Evolutionary conservation across 805 yeast genomes (phyloP), one percentile per base, ranked within the genome.

Genomic region (Pichia pseudocactophila): DNA sequence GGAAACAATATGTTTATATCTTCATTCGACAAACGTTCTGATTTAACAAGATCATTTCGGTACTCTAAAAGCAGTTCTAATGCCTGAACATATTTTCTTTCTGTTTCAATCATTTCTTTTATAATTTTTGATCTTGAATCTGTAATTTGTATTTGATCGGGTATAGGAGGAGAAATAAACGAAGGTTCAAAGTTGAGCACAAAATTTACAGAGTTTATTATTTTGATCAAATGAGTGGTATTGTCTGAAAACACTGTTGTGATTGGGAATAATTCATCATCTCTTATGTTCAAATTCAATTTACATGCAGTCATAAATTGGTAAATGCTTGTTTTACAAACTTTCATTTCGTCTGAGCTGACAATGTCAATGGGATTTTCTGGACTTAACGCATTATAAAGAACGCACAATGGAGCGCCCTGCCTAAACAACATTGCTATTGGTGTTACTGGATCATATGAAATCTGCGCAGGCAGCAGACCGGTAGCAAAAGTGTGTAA

Each of bases 381-480:
- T 2, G 81, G 80, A 28, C 57, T 58, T 17, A 87, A 71, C 12
- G 78, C 68, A 62, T 92, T 90, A 68, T 82, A 86, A 7, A 90
- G 66, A 34, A 86, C 74, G 61, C 97, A 89, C 34, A 92, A 67
- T 4, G 97, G 95, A 2, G 94, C 81, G 10, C 97, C 98, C 55
- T 84, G 87, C 54, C 90, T 94, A 55, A 92, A 80, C 28, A 92
- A 66, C 50, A 86, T 80, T 78, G 96, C 84, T 34, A 92, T 59
- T 48, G 87, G 89, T 2, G 96, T 87, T 2, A 85, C 97, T 3
- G 97, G 97, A 59, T 92, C 99, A 55, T 85, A 82, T 49, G 74
- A 73, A 46, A 74, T 71, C 49, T 74, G 77, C 5, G 83, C 83
- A 4, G 90, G 94, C 35, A 80, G 68, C 13, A 82, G 79, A 25